A percentile compares a stretch with the other conserved stretches of the same genome.
Evolutionary conservation across 768 basidiomycete species (phyloP).

Genomic region (Leccinum ochraceum): DNA sequence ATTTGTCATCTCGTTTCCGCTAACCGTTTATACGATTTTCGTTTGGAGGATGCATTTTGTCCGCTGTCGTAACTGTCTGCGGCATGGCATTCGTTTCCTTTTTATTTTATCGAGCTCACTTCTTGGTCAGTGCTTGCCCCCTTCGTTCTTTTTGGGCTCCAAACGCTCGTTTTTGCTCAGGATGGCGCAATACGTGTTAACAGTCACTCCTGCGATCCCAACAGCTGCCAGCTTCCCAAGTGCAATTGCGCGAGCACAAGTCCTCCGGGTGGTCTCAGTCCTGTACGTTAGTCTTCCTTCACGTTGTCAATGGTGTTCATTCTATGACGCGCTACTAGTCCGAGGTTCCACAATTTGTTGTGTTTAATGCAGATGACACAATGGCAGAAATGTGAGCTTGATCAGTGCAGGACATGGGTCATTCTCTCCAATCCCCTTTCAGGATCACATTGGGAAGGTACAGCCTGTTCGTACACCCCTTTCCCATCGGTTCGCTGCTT

Average conservation of each 20-base stretch:
- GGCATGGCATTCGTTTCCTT: not conserved
- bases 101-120: not conserved
- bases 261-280: slow-evolving; percentile 4
- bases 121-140: not conserved
- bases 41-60: not conserved
- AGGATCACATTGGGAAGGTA: slow-evolving; percentile 11
- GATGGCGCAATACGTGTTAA: not conserved
- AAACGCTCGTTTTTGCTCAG: not conserved
- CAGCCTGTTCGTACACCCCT: too few species aligned
- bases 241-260: slow-evolving; percentile 6
- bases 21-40: not conserved
- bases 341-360: slow-evolving; percentile 1
- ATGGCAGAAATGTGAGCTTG: slow-evolving; percentile 23
- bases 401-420: not conserved
- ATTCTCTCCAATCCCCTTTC: not conserved
- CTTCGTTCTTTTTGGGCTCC: not conserved
- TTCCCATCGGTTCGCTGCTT: too few species aligned
- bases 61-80: not conserved
- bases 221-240: slow-evolving; percentile 2
- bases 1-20: not conserved
- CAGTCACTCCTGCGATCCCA: slow-evolving; percentile 1
- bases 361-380: slow-evolving; percentile 10
- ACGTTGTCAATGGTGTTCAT: not conserved
- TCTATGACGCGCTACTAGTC: not conserved
- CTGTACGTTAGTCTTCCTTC: not conserved